These are phyloP conservation scores for Kazachstania africana DNA, from an alignment of 805 yeast species.

Conservation along the genomic window DNA sequence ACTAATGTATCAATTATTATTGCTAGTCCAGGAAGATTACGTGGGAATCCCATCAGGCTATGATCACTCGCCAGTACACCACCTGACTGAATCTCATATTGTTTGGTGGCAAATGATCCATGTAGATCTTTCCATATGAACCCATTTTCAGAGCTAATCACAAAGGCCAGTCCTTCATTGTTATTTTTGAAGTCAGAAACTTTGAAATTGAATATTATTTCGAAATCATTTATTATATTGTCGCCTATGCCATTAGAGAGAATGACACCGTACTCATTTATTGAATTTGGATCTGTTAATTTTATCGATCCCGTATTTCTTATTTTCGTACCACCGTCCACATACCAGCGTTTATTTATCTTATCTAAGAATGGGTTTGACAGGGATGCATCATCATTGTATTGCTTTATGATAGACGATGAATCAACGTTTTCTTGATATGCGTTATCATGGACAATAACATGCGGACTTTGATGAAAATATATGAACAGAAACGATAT, in stretches of 20 bases:
- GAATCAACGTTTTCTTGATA: too few relatives aligned
- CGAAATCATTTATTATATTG: conserved; percentile 24
- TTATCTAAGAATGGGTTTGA: conserved; percentile 20
- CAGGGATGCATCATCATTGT: conserved; percentile 19
- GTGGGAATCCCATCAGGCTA: conserved; percentile 24
- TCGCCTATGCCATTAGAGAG: conserved; percentile 26
- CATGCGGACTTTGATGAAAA: too few relatives aligned
- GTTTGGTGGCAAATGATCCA: conserved; percentile 19
- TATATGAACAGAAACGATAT: neutral
- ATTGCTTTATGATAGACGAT: conserved; percentile 6
- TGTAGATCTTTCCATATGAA: conserved; percentile 15
- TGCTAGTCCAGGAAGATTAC: conserved; percentile 22
- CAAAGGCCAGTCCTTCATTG: conserved; percentile 22
- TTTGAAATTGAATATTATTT: conserved; percentile 13
- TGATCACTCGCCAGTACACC: conserved; percentile 16
- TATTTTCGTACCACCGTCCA: conserved; percentile 20
- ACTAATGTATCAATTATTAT: conserved; percentile 17
- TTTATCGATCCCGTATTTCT: conserved; percentile 17
- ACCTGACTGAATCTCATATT: conserved; percentile 19
- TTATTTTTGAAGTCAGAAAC: conserved; percentile 1
- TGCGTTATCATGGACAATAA: too few relatives aligned
- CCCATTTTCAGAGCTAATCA: conserved; percentile 20
- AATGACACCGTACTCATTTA: conserved; percentile 11
- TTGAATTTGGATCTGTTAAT: conserved; percentile 10
- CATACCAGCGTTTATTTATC: conserved; percentile 20